phyloP scores from a whole-genome alignment of 495 filamentous ascomycete genomes.

The Echria macrotheca region DNA sequence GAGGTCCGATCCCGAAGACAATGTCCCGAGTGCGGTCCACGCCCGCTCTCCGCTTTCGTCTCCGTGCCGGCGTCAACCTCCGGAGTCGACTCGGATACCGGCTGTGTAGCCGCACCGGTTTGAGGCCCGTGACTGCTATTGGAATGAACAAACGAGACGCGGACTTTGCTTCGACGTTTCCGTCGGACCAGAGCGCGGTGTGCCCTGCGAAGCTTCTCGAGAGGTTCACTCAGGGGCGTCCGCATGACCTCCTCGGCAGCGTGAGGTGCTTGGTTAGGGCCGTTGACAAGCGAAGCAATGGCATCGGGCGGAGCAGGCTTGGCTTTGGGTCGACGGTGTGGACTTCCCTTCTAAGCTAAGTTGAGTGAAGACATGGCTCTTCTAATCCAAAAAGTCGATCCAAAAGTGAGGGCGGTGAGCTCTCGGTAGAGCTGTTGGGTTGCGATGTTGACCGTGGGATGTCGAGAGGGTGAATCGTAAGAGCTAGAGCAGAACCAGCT shows the following conservation, averaged over 20 bases:
- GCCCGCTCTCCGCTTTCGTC: no score
- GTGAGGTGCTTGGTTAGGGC: constrained; percentile 23
- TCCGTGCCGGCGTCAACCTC: no score
- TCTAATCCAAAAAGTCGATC: constrained; percentile 32
- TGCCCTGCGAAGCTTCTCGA: constrained; percentile 25
- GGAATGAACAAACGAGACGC: constrained; percentile 22
- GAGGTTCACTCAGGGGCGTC: constrained; percentile 27
- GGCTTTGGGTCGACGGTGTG: constrained; percentile 37
- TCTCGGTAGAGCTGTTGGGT: constrained; percentile 7
- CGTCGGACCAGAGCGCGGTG: constrained; percentile 20
- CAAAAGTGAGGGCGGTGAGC: constrained; percentile 8
- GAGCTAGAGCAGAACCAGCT: no score
- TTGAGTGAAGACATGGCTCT: constrained; percentile 42
- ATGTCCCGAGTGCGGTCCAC: no score
- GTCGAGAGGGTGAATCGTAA: neutral
- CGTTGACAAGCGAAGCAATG: constrained; percentile 16
- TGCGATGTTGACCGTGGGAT: constrained; percentile 7
- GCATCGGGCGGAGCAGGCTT: constrained; percentile 21
- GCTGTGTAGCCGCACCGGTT: neutral
- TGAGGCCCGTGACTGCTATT: constrained; percentile 9
- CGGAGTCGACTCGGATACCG: no score
- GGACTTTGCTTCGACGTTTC: constrained; percentile 20
- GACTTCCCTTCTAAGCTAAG: constrained; percentile 47
- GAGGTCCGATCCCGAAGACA: no score
- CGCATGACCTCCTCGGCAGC: constrained; percentile 34